A percentile compares a stretch with the other conserved stretches of the same genome.
Evolutionary conservation across 768 basidiomycete genomes (phyloP).

Genomic region (Leucocoprinus birnbaumii): DNA sequence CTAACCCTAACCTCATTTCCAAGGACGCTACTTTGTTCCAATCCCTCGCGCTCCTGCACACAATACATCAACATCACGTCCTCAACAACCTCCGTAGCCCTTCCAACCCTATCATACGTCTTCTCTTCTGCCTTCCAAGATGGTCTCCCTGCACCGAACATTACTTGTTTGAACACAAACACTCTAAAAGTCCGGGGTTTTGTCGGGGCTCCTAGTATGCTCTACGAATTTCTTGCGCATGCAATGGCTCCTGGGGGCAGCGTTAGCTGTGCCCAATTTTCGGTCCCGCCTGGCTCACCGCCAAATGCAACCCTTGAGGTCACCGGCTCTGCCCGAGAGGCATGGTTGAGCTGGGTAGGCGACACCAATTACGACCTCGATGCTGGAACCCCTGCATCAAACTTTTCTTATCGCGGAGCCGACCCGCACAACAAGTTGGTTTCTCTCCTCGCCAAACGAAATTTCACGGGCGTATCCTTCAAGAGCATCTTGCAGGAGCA

Average conservation of each 20-base stretch:
- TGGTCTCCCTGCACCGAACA: constrained; percentile 52
- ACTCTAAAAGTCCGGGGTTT: constrained; percentile 56
- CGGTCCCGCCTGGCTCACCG: constrained; percentile 25
- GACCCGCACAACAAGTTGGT: constrained; percentile 45
- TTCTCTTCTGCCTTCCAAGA: constrained; percentile 44
- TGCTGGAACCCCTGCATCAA: constrained; percentile 52
- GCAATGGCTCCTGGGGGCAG: constrained; percentile 25
- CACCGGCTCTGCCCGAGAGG: constrained; percentile 36
- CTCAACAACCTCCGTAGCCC: neutral
- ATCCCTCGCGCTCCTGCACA: constrained; percentile 58
- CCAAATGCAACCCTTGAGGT: constrained; percentile 48
- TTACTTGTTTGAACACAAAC: constrained; percentile 57
- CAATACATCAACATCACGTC: constrained; percentile 42
- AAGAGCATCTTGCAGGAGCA: constrained; percentile 41
- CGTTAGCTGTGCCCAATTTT: constrained; percentile 29
- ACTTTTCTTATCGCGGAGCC: constrained; percentile 60
- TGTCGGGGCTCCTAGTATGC: constrained; percentile 55
- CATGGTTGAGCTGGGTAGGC: constrained; percentile 74
- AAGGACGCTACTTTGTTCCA: constrained; percentile 59
- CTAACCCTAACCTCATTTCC: constrained; percentile 16
- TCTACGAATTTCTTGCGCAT: constrained; percentile 57
- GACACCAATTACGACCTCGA: constrained; percentile 66
- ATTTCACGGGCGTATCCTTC: neutral
- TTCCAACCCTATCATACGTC: constrained; percentile 37
- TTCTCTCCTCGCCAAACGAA: neutral